Evolutionary conservation across 2,329 filamentous ascomycete species (phyloP).

Genomic region (Penicillium sp.): DNA sequence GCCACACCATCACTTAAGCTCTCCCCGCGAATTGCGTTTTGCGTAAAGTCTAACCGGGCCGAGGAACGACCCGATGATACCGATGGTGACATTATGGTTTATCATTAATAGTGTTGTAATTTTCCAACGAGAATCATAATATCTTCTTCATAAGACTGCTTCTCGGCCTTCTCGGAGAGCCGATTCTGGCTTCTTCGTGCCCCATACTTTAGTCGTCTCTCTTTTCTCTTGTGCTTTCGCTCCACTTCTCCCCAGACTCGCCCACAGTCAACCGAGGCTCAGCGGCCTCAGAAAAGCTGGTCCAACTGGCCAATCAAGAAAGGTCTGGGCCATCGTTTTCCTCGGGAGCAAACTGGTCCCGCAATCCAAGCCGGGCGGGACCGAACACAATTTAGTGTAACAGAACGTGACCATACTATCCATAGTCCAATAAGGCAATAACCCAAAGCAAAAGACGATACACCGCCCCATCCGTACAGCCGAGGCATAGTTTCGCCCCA

Average conservation of each 20-base stretch:
- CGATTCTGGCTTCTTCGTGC: neutral
- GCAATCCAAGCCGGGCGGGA: constrained; percentile 7
- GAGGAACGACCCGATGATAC: neutral
- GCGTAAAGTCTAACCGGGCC: neutral
- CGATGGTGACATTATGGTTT: neutral
- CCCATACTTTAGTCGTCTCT: neutral
- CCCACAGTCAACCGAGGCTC: constrained; percentile 14
- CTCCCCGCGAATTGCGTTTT: neutral
- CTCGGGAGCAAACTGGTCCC: constrained; percentile 3
- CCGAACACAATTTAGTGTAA: constrained; percentile 9
- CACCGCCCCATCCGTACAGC: constrained; percentile 19
- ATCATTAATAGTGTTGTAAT: neutral
- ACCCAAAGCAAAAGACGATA: neutral
- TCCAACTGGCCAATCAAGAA: too few species aligned
- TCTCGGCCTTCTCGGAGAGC: neutral
- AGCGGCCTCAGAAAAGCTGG: neutral
- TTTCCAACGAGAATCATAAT: neutral
- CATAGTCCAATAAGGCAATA: neutral
- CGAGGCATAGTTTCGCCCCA: constrained; percentile 21
- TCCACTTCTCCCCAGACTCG: constrained; percentile 7
- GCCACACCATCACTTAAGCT: neutral
- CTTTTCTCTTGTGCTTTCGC: neutral
- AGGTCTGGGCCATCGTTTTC: neutral
- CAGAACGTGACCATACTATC: constrained; percentile 13
- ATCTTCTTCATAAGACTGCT: neutral